Base-by-base conservation (phyloP, 129 eudicot species). In the Centella asiatica region DNA sequence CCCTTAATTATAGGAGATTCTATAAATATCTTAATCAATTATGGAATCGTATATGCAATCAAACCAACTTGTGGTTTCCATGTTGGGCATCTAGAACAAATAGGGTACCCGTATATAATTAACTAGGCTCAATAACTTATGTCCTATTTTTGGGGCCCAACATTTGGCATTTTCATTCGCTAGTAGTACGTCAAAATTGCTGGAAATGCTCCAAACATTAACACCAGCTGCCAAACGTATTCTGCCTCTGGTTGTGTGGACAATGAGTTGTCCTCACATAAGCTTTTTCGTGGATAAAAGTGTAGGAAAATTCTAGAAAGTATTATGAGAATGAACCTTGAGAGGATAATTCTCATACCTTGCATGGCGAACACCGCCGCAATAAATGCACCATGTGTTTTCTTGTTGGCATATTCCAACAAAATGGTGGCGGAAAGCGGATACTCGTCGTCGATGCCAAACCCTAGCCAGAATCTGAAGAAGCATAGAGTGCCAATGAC, bases 101-200 rank as follows among this genome's bases (percentile, higher is more conserved):
- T n/a, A n/a, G n/a, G n/a, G n/a, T n/a, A n/a, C n/a, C n/a, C n/a
- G n/a, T n/a, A n/a, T n/a, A n/a, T n/a, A n/a, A n/a, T n/a, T n/a
- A n/a, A n/a, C n/a, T n/a, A n/a, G n/a, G n/a, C n/a, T n/a, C n/a
- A n/a, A n/a, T n/a, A n/a, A n/a, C n/a, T n/a, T n/a, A n/a, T n/a
- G n/a, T n/a, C n/a, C n/a, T n/a, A n/a, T n/a, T n/a, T n/a, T n/a
- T n/a, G n/a, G n/a, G n/a, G n/a, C n/a, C n/a, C n/a, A n/a, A n/a
- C n/a, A n/a, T n/a, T n/a, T n/a, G 89, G 89, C 89, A 83, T 83
- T 60, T 83, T 79, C 57, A 79, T 71, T 24, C 89, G 56, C 89
- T 80, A 83, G 51, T 83, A 83, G 71, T 26, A 83, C 5, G 90
- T 83, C 56, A 77, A 22, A 4, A 65, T 63, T 0, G 90, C 90